Percentiles rank a stretch among this genome's conserved stretches.
Conservation (phyloP, 2,329 filamentous ascomycete genomes). For the Blumeria hordei region DNA sequence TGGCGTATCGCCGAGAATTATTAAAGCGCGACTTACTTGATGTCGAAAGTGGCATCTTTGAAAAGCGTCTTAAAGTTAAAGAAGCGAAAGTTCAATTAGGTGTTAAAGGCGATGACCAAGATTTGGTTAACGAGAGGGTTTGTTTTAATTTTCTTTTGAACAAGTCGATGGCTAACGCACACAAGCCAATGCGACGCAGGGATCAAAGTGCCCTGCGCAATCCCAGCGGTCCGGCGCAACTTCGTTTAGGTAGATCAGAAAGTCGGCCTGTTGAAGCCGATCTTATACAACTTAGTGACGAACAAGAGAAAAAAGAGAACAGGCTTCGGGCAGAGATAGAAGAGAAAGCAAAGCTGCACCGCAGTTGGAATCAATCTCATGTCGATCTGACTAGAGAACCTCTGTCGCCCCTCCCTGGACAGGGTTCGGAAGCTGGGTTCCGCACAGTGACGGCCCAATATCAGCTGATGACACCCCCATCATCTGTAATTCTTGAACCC, state of each 20-base stretch:
- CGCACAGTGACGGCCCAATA: constrained; percentile 43
- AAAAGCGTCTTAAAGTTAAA: constrained; percentile 62
- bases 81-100: constrained; percentile 68
- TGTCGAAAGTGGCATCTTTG: constrained; percentile 55
- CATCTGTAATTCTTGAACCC: constrained; percentile 17
- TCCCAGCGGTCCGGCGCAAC: constrained; percentile 27
- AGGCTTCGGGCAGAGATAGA: constrained; percentile 64
- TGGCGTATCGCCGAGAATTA: constrained; percentile 59
- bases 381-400: constrained; percentile 72
- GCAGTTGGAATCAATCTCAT: constrained; percentile 75
- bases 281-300: constrained; percentile 50
- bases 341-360: constrained; percentile 66
- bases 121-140: constrained; percentile 85
- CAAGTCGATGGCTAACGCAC: constrained; percentile 5
- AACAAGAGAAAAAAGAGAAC: constrained; percentile 58
- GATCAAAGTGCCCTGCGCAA: constrained; percentile 29
- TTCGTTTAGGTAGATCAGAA: constrained; percentile 48
- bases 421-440: constrained; percentile 36
- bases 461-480: constrained; percentile 40
- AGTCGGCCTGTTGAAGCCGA: constrained; percentile 54
- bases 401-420: constrained; percentile 52
- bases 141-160: constrained; percentile 13
- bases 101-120: constrained; percentile 83
- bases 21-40: constrained; percentile 54
- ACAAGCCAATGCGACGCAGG: constrained; percentile 47